These are phyloP conservation scores for Endotrypanum monterogeii DNA, from an alignment of 208 protist species.

Conservation along the genomic window DNA sequence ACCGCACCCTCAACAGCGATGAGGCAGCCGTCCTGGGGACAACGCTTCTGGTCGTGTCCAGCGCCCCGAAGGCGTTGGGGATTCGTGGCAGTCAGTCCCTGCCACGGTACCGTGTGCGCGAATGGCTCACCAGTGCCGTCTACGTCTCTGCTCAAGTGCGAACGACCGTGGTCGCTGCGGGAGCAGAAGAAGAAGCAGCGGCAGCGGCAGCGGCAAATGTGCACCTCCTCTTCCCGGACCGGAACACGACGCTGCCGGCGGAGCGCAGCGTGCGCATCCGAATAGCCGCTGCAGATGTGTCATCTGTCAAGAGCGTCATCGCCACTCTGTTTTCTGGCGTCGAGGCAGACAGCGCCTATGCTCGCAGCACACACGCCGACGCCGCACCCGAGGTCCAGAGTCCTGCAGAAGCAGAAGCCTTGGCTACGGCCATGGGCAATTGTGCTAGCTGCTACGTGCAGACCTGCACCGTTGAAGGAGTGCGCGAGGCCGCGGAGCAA, in stretches of 20 bases:
- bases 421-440: neutral
- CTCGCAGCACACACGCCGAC: neutral
- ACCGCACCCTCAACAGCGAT: slow-evolving; percentile 86
- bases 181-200: neutral
- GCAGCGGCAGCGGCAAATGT: neutral
- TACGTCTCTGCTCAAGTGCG: slow-evolving; percentile 20
- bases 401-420: neutral
- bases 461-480: slow-evolving; percentile 7
- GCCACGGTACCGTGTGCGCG: slow-evolving; percentile 33
- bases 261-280: slow-evolving; percentile 15
- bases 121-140: slow-evolving; percentile 57
- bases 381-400: neutral
- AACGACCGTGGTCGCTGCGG: neutral
- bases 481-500: neutral
- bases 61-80: slow-evolving; percentile 12
- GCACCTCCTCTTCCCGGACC: slow-evolving; percentile 16
- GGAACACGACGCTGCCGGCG: slow-evolving; percentile 7
- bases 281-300: neutral
- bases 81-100: slow-evolving; percentile 7
- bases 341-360: slow-evolving; percentile 16
- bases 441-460: slow-evolving; percentile 24
- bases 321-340: slow-evolving; percentile 19
- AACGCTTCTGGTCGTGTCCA: slow-evolving; percentile 46
- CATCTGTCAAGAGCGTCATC: neutral
- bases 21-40: slow-evolving; percentile 80